These are phyloP conservation scores for Globisporangium takayamanum DNA, from an alignment of 352 stramenopile species.

Conservation along the genomic window DNA sequence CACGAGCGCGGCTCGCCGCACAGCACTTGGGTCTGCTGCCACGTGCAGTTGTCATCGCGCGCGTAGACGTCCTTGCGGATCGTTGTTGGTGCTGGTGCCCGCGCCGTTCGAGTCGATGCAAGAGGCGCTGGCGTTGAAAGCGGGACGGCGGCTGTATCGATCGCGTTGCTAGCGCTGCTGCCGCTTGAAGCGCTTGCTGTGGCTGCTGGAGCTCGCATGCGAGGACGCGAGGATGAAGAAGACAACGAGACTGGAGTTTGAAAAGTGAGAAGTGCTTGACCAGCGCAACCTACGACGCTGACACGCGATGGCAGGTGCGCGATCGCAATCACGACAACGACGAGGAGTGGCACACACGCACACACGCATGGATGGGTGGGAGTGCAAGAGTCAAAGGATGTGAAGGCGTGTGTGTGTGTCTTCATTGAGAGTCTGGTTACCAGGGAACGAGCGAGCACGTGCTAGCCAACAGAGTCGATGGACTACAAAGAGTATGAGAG, in stretches of 20 bases:
- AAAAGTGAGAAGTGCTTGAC: no score
- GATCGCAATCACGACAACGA: neutral
- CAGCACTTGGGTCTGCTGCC: slow-evolving; percentile 38
- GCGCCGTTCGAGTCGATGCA: slow-evolving; percentile 10
- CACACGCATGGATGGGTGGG: no score
- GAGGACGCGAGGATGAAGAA: neutral
- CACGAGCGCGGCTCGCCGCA: slow-evolving; percentile 24
- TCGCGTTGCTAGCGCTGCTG: neutral
- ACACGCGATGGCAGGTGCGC: neutral
- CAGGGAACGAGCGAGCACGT: neutral
- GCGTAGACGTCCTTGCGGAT: slow-evolving; percentile 29
- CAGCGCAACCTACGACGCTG: no score
- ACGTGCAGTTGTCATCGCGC: slow-evolving; percentile 29
- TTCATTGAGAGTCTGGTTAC: neutral
- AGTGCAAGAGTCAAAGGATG: neutral
- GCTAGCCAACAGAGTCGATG: neutral
- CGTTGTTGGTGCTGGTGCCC: neutral
- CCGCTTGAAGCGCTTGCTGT: neutral
- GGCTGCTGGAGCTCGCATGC: neutral
- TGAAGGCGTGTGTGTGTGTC: neutral
- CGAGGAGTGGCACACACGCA: neutral
- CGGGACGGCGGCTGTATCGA: slow-evolving; percentile 19
- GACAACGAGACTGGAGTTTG: no score
- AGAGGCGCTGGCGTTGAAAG: neutral
- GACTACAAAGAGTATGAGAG: no score